These are phyloP conservation scores for Ophiostoma quercus DNA, from an alignment of 2,329 filamentous ascomycete genomes.

Conservation along the genomic window DNA sequence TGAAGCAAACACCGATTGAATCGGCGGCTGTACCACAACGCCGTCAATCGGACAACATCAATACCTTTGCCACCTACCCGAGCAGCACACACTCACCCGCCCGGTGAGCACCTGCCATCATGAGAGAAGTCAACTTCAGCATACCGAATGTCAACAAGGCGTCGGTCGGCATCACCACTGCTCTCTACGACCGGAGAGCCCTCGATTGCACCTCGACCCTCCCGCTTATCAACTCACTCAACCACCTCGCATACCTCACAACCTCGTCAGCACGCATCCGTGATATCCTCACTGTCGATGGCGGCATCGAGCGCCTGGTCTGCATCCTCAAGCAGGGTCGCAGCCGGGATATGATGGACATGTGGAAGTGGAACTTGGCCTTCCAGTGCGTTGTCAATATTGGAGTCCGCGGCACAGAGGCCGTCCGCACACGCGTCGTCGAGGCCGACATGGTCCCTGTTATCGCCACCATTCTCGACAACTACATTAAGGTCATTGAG, in stretches of 20 bases:
- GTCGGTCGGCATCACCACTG: slow-evolving; percentile 89
- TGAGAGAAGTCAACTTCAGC: slow-evolving; percentile 99
- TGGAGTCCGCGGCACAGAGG: slow-evolving; percentile 90
- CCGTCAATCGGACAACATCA: slow-evolving; percentile 5
- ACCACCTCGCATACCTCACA: slow-evolving; percentile 96
- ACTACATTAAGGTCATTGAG: slow-evolving; percentile 95
- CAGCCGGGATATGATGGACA: slow-evolving; percentile 98
- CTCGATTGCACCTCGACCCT: slow-evolving; percentile 97
- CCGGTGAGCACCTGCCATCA: slow-evolving; percentile 38
- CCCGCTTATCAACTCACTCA: slow-evolving; percentile 96
- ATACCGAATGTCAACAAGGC: slow-evolving; percentile 99
- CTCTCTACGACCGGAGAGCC: slow-evolving; percentile 92
- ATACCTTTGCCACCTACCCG: neutral
- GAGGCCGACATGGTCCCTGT: slow-evolving; percentile 99
- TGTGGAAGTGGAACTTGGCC: slow-evolving; percentile 99
- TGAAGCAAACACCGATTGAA: neutral
- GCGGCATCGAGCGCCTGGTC: slow-evolving; percentile 90
- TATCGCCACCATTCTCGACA: slow-evolving; percentile 95
- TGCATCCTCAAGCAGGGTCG: slow-evolving; percentile 97
- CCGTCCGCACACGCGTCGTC: slow-evolving; percentile 87
- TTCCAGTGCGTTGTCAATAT: slow-evolving; percentile 99
- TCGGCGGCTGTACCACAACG: neutral
- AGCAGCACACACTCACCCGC: neutral
- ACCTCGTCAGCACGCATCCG: slow-evolving; percentile 95
- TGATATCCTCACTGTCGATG: slow-evolving; percentile 97